These are phyloP conservation scores for Candida stauntonica DNA, from an alignment of 805 yeast genomes.

Conservation along the genomic window DNA sequence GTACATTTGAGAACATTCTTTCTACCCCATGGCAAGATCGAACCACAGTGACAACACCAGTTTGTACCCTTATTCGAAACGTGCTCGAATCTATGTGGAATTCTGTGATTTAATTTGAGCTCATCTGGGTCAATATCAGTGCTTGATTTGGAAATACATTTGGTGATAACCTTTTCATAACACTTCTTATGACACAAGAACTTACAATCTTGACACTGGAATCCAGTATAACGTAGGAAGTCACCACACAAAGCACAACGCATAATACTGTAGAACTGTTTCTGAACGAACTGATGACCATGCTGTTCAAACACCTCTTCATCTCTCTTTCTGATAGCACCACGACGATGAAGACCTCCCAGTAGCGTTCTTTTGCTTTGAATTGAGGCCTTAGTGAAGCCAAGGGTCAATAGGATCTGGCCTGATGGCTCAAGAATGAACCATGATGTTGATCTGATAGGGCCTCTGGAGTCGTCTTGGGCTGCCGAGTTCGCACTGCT, in stretches of 20 bases:
- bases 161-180: conserved; percentile 74
- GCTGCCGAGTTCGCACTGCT: no score
- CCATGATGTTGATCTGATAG: conserved; percentile 69
- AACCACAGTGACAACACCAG: conserved; percentile 99
- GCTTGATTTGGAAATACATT: conserved; percentile 75
- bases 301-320: conserved; percentile 87
- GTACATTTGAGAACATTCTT: conserved; percentile 89
- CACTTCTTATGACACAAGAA: conserved; percentile 79
- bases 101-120: conserved; percentile 85
- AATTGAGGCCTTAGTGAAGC: conserved; percentile 66
- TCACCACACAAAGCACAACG: conserved; percentile 97
- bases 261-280: conserved; percentile 94
- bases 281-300: conserved; percentile 96
- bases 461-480: conserved; percentile 19
- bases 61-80: conserved; percentile 90
- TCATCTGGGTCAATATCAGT: conserved; percentile 68
- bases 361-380: conserved; percentile 42
- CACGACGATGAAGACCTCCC: conserved; percentile 87
- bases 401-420: conserved; percentile 70
- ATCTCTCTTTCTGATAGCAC: conserved; percentile 93
- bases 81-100: conserved; percentile 96
- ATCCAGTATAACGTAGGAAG: conserved; percentile 82
- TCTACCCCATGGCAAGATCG: conserved; percentile 90
- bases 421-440: conserved; percentile 93
- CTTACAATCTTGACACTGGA: conserved; percentile 80